Base-by-base conservation (phyloP, 2,329 filamentous ascomycete species). In the Atkinsonella texensis region DNA sequence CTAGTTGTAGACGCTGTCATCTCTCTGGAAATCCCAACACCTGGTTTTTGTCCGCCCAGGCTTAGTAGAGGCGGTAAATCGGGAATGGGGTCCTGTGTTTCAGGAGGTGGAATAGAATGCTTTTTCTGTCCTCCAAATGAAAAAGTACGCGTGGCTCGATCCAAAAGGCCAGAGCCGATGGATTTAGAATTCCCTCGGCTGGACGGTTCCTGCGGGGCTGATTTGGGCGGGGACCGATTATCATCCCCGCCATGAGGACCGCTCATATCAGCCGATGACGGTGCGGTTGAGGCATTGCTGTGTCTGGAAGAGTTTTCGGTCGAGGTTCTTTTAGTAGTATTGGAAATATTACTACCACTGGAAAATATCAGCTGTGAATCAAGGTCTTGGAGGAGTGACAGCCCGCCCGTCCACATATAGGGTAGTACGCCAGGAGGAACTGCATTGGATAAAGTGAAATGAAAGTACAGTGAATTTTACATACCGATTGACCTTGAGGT, bases 261-360 rank as follows among this genome's bases (percentile, higher is more conserved):
- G 38, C 48, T 53, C 35, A 65, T 55, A 47, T 70, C 77, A 49
- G 77, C 73, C 3, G 79, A 81, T 3, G 79, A 82, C 12, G 79
- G 77, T 38, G 79, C 71, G 39, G 79, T 81, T n/a, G 79, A 81
- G 49, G 72, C 75, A 64, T 79, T 79, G 64, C 79, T 81, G 62
- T 81, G 76, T 60, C 78, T 74, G 48, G 79, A 82, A 35, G 78
- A 81, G 58, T 76, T 77, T 64, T 81, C 79, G 57, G 74, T 76
- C 50, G 76, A 80, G 48, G 72, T 73, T 54, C 76, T 76, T 65
- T 81, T 79, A 53, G 78, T 81, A 39, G 75, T 80, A 63, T 80
- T 81, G 59, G 78, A 81, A 43, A 77, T 75, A 58, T 76, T 77
- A 67, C 77, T 81, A 64, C 75, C 76, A 60, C 76, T 80, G 63